These are phyloP conservation scores for Lecanosticta acicola DNA, from an alignment of 2,329 filamentous ascomycete genomes.

Conservation along the genomic window DNA sequence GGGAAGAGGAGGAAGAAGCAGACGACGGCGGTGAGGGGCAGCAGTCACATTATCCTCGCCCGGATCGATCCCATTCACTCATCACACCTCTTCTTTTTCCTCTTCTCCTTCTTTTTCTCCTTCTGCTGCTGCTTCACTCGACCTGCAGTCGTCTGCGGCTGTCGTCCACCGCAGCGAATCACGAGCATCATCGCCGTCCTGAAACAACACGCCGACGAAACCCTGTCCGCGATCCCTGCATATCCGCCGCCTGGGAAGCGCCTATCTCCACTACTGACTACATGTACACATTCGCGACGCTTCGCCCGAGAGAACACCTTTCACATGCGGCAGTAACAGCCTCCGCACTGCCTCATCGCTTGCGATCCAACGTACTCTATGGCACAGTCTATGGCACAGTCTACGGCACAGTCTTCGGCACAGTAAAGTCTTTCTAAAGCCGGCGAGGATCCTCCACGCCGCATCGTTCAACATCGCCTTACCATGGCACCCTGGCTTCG, in stretches of 20 bases:
- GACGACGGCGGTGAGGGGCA: no score
- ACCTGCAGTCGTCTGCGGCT: background rate
- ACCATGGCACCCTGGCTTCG: slow-evolving; percentile 34
- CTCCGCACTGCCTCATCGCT: background rate
- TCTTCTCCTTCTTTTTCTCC: no score
- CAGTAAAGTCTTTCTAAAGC: no score
- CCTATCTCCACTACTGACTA: background rate
- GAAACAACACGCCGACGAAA: background rate
- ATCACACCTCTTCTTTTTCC: no score
- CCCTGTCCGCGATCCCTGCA: background rate
- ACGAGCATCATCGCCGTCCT: background rate
- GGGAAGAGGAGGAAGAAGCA: no score
- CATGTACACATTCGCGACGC: background rate
- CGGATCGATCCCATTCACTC: no score
- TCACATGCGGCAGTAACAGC: background rate
- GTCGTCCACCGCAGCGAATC: background rate
- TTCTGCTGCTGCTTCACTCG: slow-evolving; percentile 6
- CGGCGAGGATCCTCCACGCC: no score
- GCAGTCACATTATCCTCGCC: no score
- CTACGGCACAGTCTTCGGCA: no score
- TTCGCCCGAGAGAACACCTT: background rate
- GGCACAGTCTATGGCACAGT: no score
- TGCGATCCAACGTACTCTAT: no score
- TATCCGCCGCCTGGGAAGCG: background rate
- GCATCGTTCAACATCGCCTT: background rate